Base-by-base conservation (phyloP, 2,329 filamentous ascomycete species). In the Fusarium bulbicola region DNA sequence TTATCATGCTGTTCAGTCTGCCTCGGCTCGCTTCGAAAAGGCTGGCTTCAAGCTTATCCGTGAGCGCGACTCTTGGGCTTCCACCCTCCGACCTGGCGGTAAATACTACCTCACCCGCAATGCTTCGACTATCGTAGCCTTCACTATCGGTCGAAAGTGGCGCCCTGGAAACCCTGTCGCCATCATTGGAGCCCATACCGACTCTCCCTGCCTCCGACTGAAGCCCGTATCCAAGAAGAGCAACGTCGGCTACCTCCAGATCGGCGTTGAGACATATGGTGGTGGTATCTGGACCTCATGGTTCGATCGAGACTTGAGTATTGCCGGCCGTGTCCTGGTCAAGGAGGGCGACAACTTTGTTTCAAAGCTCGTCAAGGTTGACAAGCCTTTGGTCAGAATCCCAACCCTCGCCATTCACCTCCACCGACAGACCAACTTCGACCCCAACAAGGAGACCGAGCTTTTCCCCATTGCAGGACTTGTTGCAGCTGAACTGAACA, bases 81-180 rank as follows among this genome's bases (percentile, higher is more conserved):
- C 92, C 3, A 90, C 88, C 50, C 89, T 97, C 70, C 89, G 91
- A 64, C 94, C 95, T 28, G 95, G 95, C 72, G 95, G 95, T 73
- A 98, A 97, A 84, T 98, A 98, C 87, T 98, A 95, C 85, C 90
- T 98, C 79, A 98, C 95, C 53, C 92, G 95, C 74, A 98, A 98
- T 84, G 92, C 90, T 66, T 97, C 95, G 32, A 97, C 95, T 54
- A 93, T 98, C 73, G 90, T 97, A 66, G 95, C 95, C 72, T 98
- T 98, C 83, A 93, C 94, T 70, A 92, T 98, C 78, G 95, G 95
- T 79, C 90, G 91, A 79, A 92, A 93, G 85, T 99, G 95, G 95
- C 92, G 92, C 80, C 91, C 95, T 5, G 95, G 95, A 49, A 97
- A 97, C 82, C 92, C 95, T 14, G 92, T 98, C 73, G 89, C 93